Conservation (phyloP, 345 rosid genomes). For the Crucihimalaya himalaica region DNA sequence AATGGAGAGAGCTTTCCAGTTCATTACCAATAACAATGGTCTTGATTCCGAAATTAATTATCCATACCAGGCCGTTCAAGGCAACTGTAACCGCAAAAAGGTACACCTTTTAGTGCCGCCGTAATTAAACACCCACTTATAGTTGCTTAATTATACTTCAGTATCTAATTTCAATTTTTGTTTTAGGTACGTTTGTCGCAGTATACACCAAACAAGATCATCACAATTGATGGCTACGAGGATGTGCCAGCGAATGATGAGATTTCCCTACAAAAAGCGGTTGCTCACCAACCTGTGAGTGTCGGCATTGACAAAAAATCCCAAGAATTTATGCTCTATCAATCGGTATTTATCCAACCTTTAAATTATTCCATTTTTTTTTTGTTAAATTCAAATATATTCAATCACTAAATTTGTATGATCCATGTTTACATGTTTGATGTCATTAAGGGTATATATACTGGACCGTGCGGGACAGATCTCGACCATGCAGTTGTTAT, state of each 20-base stretch:
- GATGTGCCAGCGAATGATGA: slow-evolving; percentile 27
- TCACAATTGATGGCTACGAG: slow-evolving; percentile 24
- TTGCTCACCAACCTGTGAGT: slow-evolving; percentile 40
- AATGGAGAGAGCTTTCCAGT: slow-evolving; percentile 26
- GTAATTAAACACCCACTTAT: neutral
- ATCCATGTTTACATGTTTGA: slow-evolving; percentile 6
- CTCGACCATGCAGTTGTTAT: slow-evolving; percentile 82
- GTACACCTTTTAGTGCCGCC: slow-evolving; percentile 31
- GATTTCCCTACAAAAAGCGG: slow-evolving; percentile 15
- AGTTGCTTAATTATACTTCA: neutral
- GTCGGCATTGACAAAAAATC: slow-evolving; percentile 24
- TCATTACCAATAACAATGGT: slow-evolving; percentile 46
- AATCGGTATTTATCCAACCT: slow-evolving; percentile 28
- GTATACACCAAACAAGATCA: neutral
- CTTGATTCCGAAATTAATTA: slow-evolving; percentile 17
- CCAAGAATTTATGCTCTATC: slow-evolving; percentile 31
- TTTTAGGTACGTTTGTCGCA: neutral
- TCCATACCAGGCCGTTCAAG: slow-evolving; percentile 29
- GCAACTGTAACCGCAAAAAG: slow-evolving; percentile 44
- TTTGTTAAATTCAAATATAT: neutral
- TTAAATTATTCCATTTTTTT: neutral
- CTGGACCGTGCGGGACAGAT: slow-evolving; percentile 63
- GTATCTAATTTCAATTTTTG: neutral
- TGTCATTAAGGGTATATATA: slow-evolving; percentile 58
- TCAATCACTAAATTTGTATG: neutral